Evolutionary conservation across 1,284 basidiomycete genomes (phyloP), one percentile per base, ranked within the genome.

Genomic region (Xanthoconium separans): DNA sequence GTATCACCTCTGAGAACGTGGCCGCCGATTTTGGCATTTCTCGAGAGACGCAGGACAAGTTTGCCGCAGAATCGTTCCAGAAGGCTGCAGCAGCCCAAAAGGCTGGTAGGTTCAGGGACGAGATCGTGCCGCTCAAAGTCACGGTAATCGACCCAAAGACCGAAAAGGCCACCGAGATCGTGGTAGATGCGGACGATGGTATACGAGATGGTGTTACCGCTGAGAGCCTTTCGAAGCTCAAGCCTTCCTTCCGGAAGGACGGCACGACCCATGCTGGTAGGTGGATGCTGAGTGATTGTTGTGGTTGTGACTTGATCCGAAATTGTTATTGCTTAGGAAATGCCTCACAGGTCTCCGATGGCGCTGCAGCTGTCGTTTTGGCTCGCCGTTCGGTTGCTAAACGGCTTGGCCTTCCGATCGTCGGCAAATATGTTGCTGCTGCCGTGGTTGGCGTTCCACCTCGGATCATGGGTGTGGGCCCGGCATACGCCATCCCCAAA

Each of bases 1-100:
- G 95, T 60, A 89, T 94, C 75, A 96, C 95, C 47, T 97, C 93
- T 24, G 96, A 98, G 78, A 98, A 98, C 69, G 95, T 98, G 58
- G 93, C 94, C 20, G 74, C 78, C 43, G 81, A 93, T 58, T 95
- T 80, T 74, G 76, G 79, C 60, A 82, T 98, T 67, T 75, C 87
- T 42, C 89, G 95, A 53, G 76, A 77, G 44, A 75, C 73, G 44
- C 94, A 96, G 73, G 95, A 97, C 76, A 81, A 77, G 47, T 97
- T 96, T 65, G 87, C 94, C 10, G 93, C 93, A 42, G 75, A 83
- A 56, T 95, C 92, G 11, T 95, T 87, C 79, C 85, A 86, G 65
- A 93, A 92, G 70, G 96, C 96, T 18, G 85, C 87, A 16, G 84
- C 81, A 20, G 95, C 96, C 0, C 90, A 93, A 72, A 88, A 94